Base-by-base conservation (phyloP, 139 green algal genomes). In the Volvox reticuliferus region DNA sequence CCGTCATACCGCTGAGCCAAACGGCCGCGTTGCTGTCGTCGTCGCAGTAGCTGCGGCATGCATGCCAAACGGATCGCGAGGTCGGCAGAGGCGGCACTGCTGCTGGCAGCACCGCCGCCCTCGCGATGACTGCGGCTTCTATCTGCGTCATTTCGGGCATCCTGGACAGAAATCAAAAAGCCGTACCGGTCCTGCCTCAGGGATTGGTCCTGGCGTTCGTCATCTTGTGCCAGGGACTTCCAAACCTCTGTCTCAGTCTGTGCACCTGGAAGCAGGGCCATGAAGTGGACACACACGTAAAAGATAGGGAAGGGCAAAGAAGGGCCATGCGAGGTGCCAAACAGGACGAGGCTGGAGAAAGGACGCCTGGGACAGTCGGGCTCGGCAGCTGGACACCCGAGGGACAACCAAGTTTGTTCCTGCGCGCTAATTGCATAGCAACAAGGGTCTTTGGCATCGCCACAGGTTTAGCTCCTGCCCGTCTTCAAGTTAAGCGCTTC, bases 201-300 rank as follows among this genome's bases (percentile, higher is more conserved):
- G 20, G 55, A 67, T 28, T 77, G 79, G 13, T 86, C 19, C 18
- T 32, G 62, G 12, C 30, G 61, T n/a, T 87, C 30, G 2, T 28
- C 65, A 21, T 65, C 35, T 67, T 86, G 35, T 87, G 30, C 50
- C 9, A 76, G 65, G 0, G 80, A 36, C 2, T 87, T 77, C 76
- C 93, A 65, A 37, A 93, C 92, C 81, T 91, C 65, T 28, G 92
- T 94, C 79, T 94, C 92, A 1, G 92, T 94, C 32, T 93, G 44
- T 30, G 84, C 86, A 76, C 92, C 92, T 94, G 78, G 65, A 24
- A 28, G 65, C 12, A 73, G 44, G 44, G 44, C 44, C 5, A 55
- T 55, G 9, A 9, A 55, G 44, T 9, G 44, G 5, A 9, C 44
- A 9, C 9, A 9, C 44, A 9, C 9, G 44, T 14, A 55, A 55